phyloP scores from a whole-genome alignment of 1,139 yeast genomes.

The Pneumocystis murina region DNA sequence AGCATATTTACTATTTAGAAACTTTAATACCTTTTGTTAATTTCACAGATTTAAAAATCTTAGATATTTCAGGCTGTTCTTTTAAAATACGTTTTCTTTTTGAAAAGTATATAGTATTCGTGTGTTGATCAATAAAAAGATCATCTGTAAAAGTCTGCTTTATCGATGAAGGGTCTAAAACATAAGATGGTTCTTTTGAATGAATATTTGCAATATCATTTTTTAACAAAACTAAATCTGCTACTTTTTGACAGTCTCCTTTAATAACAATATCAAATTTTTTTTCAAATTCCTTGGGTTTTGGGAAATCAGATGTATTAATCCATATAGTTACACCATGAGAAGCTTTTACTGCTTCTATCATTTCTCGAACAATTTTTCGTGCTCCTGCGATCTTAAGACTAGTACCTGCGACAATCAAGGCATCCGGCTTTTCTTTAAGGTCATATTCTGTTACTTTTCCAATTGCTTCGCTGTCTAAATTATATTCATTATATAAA shows the following conservation, averaged over 20 bases:
- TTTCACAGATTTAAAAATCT: neutral
- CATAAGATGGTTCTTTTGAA: neutral
- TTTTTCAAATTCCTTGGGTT: slow-evolving; percentile 4
- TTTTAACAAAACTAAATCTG: neutral
- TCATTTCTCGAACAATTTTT: slow-evolving; percentile 44
- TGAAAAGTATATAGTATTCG: neutral
- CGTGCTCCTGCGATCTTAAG: slow-evolving; percentile 61
- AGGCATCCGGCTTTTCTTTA: slow-evolving; percentile 41
- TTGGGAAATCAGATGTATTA: slow-evolving; percentile 26
- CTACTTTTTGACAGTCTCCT: slow-evolving; percentile 11
- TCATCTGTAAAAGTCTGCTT: neutral
- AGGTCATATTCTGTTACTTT: slow-evolving; percentile 43
- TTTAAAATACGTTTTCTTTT: neutral
- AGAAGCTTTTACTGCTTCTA: slow-evolving; percentile 41
- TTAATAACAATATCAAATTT: slow-evolving; percentile 10
- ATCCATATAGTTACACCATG: slow-evolving; percentile 50
- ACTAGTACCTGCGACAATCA: slow-evolving; percentile 63
- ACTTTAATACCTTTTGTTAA: neutral
- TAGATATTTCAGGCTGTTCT: neutral
- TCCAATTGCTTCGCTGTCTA: slow-evolving; percentile 52
- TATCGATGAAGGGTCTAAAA: neutral
- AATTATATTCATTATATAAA: slow-evolving; percentile 66
- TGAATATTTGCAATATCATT: neutral
- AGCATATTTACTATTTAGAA: neutral
- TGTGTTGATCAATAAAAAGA: neutral